Evolutionary conservation across 805 yeast genomes (phyloP), one percentile per base, ranked within the genome.

Genomic region (Deakozyma indianensis): DNA sequence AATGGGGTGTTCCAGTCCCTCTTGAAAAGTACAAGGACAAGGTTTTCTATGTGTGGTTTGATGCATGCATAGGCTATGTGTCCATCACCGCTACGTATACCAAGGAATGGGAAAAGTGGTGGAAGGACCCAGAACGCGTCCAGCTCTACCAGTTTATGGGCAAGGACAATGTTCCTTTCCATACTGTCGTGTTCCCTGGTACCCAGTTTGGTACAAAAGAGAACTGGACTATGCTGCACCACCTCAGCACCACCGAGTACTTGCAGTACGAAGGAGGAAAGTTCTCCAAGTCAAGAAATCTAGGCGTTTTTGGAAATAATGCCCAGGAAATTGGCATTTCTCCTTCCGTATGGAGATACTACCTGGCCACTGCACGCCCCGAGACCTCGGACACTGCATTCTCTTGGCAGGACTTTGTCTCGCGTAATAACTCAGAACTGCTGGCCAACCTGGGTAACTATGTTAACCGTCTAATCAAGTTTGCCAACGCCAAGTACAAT

Each of bases 1-100:
- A 78, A 42, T 92, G 99, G 99, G 99, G 99, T 63, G 87, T 95
- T 4, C 96, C 97, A 5, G 97, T 92, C 23, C 99, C 99, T 43
- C 68, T 85, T 53, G 81, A 83, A 55, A 84, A 78, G 44, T 92
- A 73, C 68, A 78, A 81, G 54, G 80, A 86, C 46, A 92, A 92
- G 66, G 98, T 92, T 11, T 70, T 92, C 56, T 92, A 92, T 60
- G 99, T 92, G 48, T 92, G 99, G 99, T 92, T 92, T 56, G 99
- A 92, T 67, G 99, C 99, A 32, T 77, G 95, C 43, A 92, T 92
- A 55, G 99, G 99, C 41, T 92, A 92, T 63, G 78, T 88, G 48
- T 86, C 96, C 43, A 92, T 92, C 59, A 92, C 99, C 23, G 96
- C 97, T 22, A 83, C 82, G 63, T 94, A 90, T 67, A 78, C 86